Evolutionary conservation across 179 eudicot genomes (phyloP).

Genomic region (Spinacia oleracea): DNA sequence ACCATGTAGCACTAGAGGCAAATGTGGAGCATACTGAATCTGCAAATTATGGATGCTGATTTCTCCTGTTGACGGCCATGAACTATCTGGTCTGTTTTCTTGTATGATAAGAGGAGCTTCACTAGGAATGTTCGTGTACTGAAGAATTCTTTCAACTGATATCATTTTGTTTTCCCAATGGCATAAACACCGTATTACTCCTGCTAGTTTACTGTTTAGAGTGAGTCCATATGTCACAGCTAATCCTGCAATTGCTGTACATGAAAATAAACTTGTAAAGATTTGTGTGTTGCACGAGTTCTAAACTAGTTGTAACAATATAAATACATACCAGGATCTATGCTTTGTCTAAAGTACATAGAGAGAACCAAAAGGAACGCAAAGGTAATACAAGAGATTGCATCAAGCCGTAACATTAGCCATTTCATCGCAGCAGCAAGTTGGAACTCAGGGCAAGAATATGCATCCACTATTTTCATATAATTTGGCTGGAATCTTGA

Average conservation of each 20-base stretch:
- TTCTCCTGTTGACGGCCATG: too few relatives aligned
- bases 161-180: constrained; percentile 8
- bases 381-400: constrained; percentile 15
- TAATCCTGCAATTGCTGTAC: constrained; percentile 28
- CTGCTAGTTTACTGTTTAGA: neutral
- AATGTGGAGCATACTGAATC: too few relatives aligned
- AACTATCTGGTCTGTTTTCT: too few relatives aligned
- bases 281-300: too few relatives aligned
- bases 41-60: too few relatives aligned
- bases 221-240: constrained; percentile 30
- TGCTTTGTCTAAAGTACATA: constrained; percentile 8
- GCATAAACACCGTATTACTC: constrained; percentile 11
- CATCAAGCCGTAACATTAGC: constrained; percentile 23
- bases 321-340: constrained; percentile 20
- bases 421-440: constrained; percentile 28
- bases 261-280: too few relatives aligned
- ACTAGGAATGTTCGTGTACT: too few relatives aligned
- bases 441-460: constrained; percentile 28
- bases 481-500: constrained; percentile 16
- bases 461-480: constrained; percentile 22
- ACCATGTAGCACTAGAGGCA: too few relatives aligned
- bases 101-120: too few relatives aligned
- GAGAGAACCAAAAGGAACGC: constrained; percentile 20
- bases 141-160: too few relatives aligned
- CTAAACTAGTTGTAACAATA: too few relatives aligned